A percentile compares a stretch with the other conserved stretches of the same genome.
Evolutionary conservation across 2,329 filamentous ascomycete genomes (phyloP).

Genomic region (Fusarium euwallaceae): DNA sequence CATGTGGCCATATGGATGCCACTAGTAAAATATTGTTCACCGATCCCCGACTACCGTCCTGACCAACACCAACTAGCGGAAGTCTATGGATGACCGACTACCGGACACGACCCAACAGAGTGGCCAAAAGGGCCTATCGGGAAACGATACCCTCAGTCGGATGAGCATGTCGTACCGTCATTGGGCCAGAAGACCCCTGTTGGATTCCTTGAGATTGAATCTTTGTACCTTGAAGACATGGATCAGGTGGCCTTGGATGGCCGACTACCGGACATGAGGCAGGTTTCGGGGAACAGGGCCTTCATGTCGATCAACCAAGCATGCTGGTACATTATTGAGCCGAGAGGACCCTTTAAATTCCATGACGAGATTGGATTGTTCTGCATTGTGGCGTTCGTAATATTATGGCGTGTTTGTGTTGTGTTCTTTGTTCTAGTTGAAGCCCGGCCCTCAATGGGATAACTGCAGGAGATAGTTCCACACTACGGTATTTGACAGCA

Average conservation of each 20-base stretch:
- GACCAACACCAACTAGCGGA: not conserved
- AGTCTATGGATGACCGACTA: not conserved
- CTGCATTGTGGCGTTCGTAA: not conserved
- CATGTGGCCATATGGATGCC: not conserved
- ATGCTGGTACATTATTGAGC: not conserved
- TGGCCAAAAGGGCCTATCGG: too few species aligned
- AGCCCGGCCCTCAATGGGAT: not conserved
- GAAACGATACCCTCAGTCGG: too few species aligned
- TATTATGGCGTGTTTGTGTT: not conserved
- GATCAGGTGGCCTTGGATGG: too few species aligned
- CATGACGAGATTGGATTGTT: not conserved
- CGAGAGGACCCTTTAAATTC: not conserved
- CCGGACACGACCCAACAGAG: too few species aligned
- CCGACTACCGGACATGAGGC: too few species aligned
- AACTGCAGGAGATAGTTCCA: not conserved
- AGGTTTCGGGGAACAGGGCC: too few species aligned
- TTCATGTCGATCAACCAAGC: too few species aligned
- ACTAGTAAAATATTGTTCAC: not conserved
- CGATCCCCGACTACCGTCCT: not conserved
- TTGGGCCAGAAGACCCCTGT: too few species aligned
- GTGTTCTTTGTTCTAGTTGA: not conserved
- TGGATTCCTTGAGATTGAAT: too few species aligned
- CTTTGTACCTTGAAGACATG: too few species aligned
- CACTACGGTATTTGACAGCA: too few species aligned
- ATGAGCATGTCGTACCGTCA: too few species aligned